These are phyloP conservation scores for Neurospora tetrasperma DNA, from an alignment of 495 filamentous ascomycete species.

Conservation along the genomic window DNA sequence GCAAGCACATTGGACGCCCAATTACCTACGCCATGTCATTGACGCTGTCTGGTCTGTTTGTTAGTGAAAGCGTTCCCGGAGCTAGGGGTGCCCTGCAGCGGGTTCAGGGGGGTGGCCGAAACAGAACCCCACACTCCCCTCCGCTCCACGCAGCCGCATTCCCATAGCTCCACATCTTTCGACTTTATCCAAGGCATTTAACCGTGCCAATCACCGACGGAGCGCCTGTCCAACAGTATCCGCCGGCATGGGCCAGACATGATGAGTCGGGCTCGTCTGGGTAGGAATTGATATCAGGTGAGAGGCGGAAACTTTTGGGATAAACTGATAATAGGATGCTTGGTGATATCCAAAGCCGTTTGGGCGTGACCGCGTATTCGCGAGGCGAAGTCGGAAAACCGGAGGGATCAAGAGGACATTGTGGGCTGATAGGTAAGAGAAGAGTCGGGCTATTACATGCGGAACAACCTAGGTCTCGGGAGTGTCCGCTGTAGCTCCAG, in stretches of 20 bases:
- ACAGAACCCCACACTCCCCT: slow-evolving; percentile 8
- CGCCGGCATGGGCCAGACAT: slow-evolving; percentile 10
- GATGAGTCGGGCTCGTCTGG: neutral
- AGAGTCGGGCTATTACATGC: too few species aligned
- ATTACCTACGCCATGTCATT: slow-evolving; percentile 20
- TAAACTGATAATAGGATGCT: neutral
- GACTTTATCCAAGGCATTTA: slow-evolving; percentile 26
- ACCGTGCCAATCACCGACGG: slow-evolving; percentile 24
- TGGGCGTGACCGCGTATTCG: neutral
- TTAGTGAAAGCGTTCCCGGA: neutral
- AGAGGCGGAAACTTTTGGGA: slow-evolving; percentile 21
- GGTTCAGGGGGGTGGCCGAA: neutral
- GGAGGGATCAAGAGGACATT: slow-evolving; percentile 1
- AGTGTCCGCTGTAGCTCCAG: neutral
- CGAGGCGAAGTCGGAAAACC: neutral
- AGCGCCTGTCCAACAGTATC: slow-evolving; percentile 15
- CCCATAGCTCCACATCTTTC: neutral
- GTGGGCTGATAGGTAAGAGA: slow-evolving; percentile 4
- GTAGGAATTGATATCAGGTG: slow-evolving; percentile 18
- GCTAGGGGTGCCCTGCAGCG: slow-evolving; percentile 1
- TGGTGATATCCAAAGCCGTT: neutral
- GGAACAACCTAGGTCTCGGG: neutral
- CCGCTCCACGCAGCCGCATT: neutral
- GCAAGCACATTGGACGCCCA: too few species aligned
- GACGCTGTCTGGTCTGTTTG: neutral